phyloP scores from a whole-genome alignment of 306 rosid species.

The Rosa chinensis region DNA sequence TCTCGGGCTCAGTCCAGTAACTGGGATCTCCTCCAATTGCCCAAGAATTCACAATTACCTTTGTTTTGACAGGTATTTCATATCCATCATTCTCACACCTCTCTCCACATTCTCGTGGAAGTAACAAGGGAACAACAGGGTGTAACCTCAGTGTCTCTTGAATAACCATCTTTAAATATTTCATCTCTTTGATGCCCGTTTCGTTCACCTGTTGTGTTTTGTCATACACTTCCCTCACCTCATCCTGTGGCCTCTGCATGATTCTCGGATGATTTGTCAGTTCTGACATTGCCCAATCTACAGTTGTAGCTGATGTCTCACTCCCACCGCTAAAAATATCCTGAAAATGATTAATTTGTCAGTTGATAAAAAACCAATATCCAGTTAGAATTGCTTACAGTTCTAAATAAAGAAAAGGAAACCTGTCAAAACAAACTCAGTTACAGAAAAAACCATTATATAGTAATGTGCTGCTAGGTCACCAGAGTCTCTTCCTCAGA shows the following conservation, averaged over 20 bases:
- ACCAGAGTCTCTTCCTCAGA: no score
- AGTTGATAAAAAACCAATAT: no score
- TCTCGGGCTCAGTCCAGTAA: conserved; percentile 12
- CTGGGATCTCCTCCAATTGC: conserved; percentile 19
- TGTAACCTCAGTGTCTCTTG: conserved; percentile 20
- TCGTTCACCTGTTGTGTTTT: neutral
- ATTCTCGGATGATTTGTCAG: conserved; percentile 11
- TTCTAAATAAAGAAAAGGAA: no score
- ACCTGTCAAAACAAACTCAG: no score
- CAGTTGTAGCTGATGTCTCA: conserved; percentile 8
- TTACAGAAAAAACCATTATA: no score
- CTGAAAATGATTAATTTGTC: neutral
- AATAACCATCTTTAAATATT: conserved; percentile 12
- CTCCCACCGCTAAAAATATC: conserved; percentile 14
- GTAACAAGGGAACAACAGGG: neutral
- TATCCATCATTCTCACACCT: conserved; percentile 18
- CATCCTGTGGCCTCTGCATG: conserved; percentile 17
- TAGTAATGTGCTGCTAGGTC: no score
- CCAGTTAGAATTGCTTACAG: no score
- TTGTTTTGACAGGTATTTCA: conserved; percentile 13
- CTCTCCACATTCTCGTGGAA: conserved; percentile 16
- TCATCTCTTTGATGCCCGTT: conserved; percentile 12
- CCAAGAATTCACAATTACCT: conserved; percentile 16
- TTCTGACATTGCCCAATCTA: conserved; percentile 21
- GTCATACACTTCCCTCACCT: conserved; percentile 13